Evolutionary conservation across 1,284 basidiomycete species (phyloP), one percentile per base, ranked within the genome.

Genomic region (Apiotrichum montevideense): DNA sequence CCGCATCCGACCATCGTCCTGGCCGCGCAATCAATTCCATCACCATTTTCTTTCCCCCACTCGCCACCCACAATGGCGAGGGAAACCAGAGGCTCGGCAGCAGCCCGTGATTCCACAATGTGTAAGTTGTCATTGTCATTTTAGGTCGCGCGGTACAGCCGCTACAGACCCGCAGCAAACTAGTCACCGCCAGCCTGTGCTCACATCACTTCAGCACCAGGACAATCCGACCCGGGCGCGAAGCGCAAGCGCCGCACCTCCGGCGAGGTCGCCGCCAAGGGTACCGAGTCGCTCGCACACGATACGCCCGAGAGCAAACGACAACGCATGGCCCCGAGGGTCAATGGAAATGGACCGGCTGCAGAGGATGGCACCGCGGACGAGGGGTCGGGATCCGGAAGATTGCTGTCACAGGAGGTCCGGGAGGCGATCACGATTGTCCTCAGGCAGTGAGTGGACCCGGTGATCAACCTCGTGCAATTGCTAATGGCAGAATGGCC

Each of bases 341-440:
- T 3, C 33, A 39, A 39, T 13, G 37, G 37, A 9, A 13, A 13
- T 39, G 13, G 37, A 8, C 37, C 37, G 13, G 37, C 49, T 14
- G 46, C 7, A 5, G 35, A 49, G 9, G 48, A 41, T 29, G 10
- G 15, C 29, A 37, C 13, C 3, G 35, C 35, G 32, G 40, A 46
- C 32, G 54, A 35, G 21, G 21, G 21, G 21, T 21, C 21, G 3
- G 21, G 34, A 21, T 54, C 53, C 9, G 56, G 59, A 44, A 44
- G 63, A 7, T 34, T 62, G 15, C 51, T 73, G 39, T 59, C 57
- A 4, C 49, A 48, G 39, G 59, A 70, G 3, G 58, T 67, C 9
- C 62, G 71, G 42, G 70, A 65, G n/a, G 67, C 66, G n/a, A 52
- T 74, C 41, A 63, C 63, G 1, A 39, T 62, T 7, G 61, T 73